Conservation (phyloP, 768 basidiomycete species). For the Candolleomyces aberdarensis region DNA sequence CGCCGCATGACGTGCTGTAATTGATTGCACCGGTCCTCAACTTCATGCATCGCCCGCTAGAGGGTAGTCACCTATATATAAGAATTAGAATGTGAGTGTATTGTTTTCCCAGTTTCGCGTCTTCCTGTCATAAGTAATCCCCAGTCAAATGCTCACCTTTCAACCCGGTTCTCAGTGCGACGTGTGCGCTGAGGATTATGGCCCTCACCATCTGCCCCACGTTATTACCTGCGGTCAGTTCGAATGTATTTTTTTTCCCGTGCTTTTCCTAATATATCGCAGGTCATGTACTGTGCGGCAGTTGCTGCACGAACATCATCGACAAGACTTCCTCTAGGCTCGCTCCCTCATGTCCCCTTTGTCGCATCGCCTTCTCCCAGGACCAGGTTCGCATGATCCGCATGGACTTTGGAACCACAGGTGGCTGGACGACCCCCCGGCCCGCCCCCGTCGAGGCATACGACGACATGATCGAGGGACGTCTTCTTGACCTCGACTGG, state of each 20-base stretch:
- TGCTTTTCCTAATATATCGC: conserved; percentile 12
- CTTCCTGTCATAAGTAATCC: no score
- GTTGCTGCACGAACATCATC: conserved; percentile 76
- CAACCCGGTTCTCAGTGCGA: conserved; percentile 81
- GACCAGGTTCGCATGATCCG: conserved; percentile 74
- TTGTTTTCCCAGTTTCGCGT: no score
- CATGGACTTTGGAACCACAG: conserved; percentile 69
- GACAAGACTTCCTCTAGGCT: conserved; percentile 74
- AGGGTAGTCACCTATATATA: no score
- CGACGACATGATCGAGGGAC: conserved; percentile 30
- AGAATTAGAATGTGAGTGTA: no score
- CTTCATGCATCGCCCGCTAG: no score
- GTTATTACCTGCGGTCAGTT: conserved; percentile 77
- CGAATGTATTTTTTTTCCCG: conserved; percentile 8
- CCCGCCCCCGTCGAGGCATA: conserved; percentile 48
- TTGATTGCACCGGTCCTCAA: no score
- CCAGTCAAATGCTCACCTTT: conserved; percentile 73
- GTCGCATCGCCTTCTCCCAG: conserved; percentile 69
- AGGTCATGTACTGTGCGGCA: conserved; percentile 81
- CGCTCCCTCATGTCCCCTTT: conserved; percentile 80
- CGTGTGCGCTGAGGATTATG: conserved; percentile 87
- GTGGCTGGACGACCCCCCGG: conserved; percentile 68
- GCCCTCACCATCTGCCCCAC: conserved; percentile 69
- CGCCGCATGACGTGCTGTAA: no score
- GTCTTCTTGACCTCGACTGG: conserved; percentile 44